Percentiles rank a stretch among this genome's conserved stretches.
Evolutionary conservation across 2,329 filamentous ascomycete genomes (phyloP).

Genomic region (Pseudogymnoascus sp.): DNA sequence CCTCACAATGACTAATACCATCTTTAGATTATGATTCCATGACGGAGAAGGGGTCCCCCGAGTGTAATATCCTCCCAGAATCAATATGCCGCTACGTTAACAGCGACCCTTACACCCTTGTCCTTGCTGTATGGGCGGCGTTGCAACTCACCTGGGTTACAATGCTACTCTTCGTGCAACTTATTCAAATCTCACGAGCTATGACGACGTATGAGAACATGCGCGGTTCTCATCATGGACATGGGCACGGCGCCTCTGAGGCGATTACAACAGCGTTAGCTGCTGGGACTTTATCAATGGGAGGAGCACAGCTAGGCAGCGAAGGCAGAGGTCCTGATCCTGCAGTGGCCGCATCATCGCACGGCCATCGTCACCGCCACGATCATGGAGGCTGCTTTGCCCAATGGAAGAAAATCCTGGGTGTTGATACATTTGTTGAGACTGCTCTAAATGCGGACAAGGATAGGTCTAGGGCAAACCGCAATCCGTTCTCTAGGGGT

Average conservation of each 20-base stretch:
- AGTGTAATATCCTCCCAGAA: conserved; percentile 72
- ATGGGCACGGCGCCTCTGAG: conserved; percentile 45
- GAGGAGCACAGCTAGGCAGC: conserved; percentile 64
- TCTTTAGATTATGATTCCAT: conserved; percentile 56
- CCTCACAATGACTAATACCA: conserved; percentile 25
- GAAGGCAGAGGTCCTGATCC: conserved; percentile 60
- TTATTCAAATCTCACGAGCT: conserved; percentile 84
- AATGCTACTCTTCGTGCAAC: conserved; percentile 94
- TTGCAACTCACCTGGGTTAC: conserved; percentile 90
- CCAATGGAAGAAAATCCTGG: conserved; percentile 78
- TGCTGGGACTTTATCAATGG: conserved; percentile 57
- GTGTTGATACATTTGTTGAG: conserved; percentile 88
- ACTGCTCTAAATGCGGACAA: conserved; percentile 65
- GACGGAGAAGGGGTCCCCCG: conserved; percentile 44
- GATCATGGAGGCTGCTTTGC: conserved; percentile 63
- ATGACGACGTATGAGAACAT: conserved; percentile 98
- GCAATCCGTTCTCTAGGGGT: conserved; percentile 80
- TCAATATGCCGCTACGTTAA: conserved; percentile 70
- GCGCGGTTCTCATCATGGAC: conserved; percentile 64
- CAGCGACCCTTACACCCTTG: conserved; percentile 75
- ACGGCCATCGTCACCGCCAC: conserved; percentile 38
- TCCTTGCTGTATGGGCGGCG: conserved; percentile 71
- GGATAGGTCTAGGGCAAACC: conserved; percentile 42
- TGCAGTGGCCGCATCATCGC: conserved; percentile 39
- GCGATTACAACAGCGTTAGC: conserved; percentile 70